Evolutionary conservation across 306 rosid species (phyloP), one percentile per base, ranked within the genome.

Genomic region (Morella rubra): DNA sequence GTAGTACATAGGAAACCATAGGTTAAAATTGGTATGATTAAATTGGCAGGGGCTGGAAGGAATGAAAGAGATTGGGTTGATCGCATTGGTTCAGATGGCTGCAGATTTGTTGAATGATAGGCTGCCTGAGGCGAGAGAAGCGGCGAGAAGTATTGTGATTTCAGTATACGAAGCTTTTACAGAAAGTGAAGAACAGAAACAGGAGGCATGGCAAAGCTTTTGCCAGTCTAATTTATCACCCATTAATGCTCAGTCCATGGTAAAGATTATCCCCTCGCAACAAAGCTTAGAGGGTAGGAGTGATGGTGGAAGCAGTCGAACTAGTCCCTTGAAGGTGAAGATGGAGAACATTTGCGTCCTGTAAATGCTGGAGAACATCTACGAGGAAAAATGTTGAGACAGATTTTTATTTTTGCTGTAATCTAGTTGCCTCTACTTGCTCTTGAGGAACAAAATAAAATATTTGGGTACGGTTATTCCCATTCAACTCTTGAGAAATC

Each of bases 111-210:
- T 95, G 86, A 95, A 85, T 75, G 98, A 95, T 79, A 89, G 97
- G 24, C 86, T 95, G 71, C 98, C 97, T 0, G 98, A 90, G 79
- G 97, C 98, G 44, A 92, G 98, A 83, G 98, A 90, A 79, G 97
- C 98, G 0, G 97, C 97, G 2, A 53, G 98, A 80, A 84, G 93
- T 44, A 86, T 86, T 6, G 87, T 91, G 85, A 86, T 84, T 60
- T 82, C 80, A 1, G 55, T 85, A 59, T 89, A 80, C 75, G 85
- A 81, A 45, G 91, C 82, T 42, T 78, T 79, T 53, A 87, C 87
- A 4, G 86, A 84, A 72, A 80, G 81, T 5, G 87, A 87, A 60
- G 97, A 92, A 72, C 69, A 84, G 79, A 90, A 89, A 83, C 86
- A 84, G 81, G 90, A 95, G 72, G 80, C 82, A 53, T 95, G 98